Percentiles rank a stretch among this genome's conserved stretches.
Evolutionary conservation across 148 eudicot species (phyloP).

Genomic region (Rhododendron vialii): DNA sequence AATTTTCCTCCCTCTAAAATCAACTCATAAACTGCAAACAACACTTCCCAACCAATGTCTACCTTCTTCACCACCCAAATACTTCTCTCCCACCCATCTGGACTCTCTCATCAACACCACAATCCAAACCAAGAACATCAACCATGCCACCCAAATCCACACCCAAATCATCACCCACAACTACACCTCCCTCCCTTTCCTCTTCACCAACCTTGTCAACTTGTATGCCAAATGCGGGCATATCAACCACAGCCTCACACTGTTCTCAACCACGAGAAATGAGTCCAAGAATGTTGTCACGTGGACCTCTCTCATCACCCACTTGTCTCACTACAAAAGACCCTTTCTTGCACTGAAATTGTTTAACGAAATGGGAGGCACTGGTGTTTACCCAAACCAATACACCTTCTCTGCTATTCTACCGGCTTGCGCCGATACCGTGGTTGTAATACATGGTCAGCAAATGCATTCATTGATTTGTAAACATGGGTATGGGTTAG

Average conservation of each 20-base stretch:
- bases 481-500: conserved; percentile 37
- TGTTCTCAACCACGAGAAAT: conserved; percentile 32
- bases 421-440: conserved; percentile 33
- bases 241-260: conserved; percentile 18
- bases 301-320: conserved; percentile 50
- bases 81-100: conserved; percentile 37
- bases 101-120: conserved; percentile 35
- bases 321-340: conserved; percentile 24
- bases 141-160: conserved; percentile 46
- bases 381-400: conserved; percentile 37
- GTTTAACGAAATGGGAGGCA: conserved; percentile 39
- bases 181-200: conserved; percentile 30
- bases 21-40: not conserved
- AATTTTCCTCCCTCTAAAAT: not conserved
- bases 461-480: conserved; percentile 41
- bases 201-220: conserved; percentile 39
- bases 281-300: conserved; percentile 33
- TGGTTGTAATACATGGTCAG: conserved; percentile 27
- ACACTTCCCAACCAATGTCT: not conserved
- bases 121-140: conserved; percentile 25
- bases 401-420: conserved; percentile 50
- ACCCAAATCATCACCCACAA: conserved; percentile 33
- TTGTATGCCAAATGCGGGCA: conserved; percentile 47
- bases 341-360: conserved; percentile 26
- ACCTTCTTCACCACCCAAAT: conserved; percentile 1